phyloP scores from a whole-genome alignment of 1,139 yeast species.

The Saccharomyces pastorianus region DNA sequence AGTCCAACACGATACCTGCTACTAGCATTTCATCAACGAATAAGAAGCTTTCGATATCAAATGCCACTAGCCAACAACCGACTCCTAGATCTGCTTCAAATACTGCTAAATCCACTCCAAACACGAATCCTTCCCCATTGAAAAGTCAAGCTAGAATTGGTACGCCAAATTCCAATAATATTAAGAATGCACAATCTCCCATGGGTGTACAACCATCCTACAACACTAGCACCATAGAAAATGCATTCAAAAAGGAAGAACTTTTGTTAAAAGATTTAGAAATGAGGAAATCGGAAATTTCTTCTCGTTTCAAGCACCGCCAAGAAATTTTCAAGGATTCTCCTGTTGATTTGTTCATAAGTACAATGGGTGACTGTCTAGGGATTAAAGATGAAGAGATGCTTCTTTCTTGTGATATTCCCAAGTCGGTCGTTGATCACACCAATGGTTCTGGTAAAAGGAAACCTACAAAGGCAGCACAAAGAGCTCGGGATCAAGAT shows the following conservation, averaged over 20 bases:
- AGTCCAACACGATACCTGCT: slow-evolving; percentile 1
- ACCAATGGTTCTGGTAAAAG: slow-evolving; percentile 30
- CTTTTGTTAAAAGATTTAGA: slow-evolving; percentile 22
- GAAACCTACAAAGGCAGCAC: slow-evolving; percentile 28
- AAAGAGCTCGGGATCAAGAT: slow-evolving; percentile 29
- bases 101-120: not conserved
- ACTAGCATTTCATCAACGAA: not conserved
- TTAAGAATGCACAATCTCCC: not conserved
- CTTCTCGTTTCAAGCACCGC: slow-evolving; percentile 30
- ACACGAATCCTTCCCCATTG: not conserved
- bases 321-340: slow-evolving; percentile 28
- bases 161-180: not conserved
- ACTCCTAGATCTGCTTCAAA: not conserved
- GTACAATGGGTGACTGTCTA: slow-evolving; percentile 29
- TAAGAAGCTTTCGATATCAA: not conserved
- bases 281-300: slow-evolving; percentile 26
- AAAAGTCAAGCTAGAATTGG: not conserved
- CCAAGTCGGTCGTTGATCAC: slow-evolving; percentile 23
- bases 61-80: not conserved
- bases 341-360: slow-evolving; percentile 28
- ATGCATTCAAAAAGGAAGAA: slow-evolving; percentile 19
- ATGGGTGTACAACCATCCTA: not conserved
- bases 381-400: slow-evolving; percentile 26
- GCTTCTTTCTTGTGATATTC: slow-evolving; percentile 23
- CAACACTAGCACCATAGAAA: not conserved